Evolutionary conservation across 192 early-diverging fungal genomes (phyloP).

Genomic region (Umbelopsis ramanniana): DNA sequence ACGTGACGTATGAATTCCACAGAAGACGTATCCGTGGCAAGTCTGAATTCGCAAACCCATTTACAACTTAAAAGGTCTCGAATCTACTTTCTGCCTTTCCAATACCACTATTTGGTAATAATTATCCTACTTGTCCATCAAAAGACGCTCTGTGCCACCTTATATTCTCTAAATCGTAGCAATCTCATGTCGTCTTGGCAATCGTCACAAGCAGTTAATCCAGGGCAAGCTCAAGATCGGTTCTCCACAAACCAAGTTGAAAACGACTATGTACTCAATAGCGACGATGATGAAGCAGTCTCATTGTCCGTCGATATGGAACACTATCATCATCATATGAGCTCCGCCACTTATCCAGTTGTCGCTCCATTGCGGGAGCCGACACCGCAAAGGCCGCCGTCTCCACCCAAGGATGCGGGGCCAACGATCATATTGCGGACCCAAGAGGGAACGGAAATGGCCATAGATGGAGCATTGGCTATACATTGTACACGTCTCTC

Average conservation of each 20-base stretch:
- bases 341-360: conserved; percentile 4
- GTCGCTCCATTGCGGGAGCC: conserved; percentile 15
- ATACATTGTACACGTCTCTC: conserved; percentile 22
- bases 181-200: conserved; percentile 14
- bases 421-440: conserved; percentile 10
- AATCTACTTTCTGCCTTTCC: too few species aligned
- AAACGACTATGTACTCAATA: background rate
- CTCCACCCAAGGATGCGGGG: conserved; percentile 9
- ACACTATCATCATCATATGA: background rate
- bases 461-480: conserved; percentile 11
- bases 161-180: background rate
- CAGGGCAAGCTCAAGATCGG: conserved; percentile 13
- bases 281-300: conserved; percentile 10
- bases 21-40: too few species aligned
- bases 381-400: conserved; percentile 15
- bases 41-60: too few species aligned
- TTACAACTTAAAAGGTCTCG: too few species aligned
- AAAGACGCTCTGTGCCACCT: background rate
- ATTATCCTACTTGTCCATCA: too few species aligned
- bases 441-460: conserved; percentile 7
- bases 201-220: background rate
- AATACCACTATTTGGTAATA: too few species aligned
- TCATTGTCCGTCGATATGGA: conserved; percentile 20
- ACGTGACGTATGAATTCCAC: too few species aligned
- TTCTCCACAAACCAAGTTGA: background rate